Base-by-base conservation (phyloP, 805 yeast genomes). In the Yamadazyma ubonensis region DNA sequence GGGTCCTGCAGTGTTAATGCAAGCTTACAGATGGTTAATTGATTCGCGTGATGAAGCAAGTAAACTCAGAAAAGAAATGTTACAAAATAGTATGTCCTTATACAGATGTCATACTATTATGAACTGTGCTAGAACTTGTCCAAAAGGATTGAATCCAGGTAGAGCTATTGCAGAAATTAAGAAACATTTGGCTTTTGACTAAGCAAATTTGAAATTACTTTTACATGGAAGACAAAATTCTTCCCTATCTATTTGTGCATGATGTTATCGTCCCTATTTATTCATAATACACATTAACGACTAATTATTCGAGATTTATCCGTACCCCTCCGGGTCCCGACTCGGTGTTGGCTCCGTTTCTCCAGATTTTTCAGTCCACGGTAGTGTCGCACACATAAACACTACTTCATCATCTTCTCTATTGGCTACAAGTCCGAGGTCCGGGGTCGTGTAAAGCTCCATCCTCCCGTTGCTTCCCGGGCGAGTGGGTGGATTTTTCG, bases 1-100 rank as follows among this genome's bases (percentile, higher is more conserved):
- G 55, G 99, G 99, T 42, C 99, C 99, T 18, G 99, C 99, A 21
- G 98, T 93, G 40, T 78, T 93, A 66, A 86, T 93, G 96, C 99
- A 93, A 76, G 97, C 98, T 41, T 93, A 82, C 78, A 84, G 99
- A 75, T 93, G 99, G 99, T 81, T 93, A 76, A 80, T 89, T 46
- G 99, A 93, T 69, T 84, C 96, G 30, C 84, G 99, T 75, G 99
- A 93, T 70, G 83, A 88, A 67, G 96, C 96, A 40, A 75, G 87
- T 31, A 71, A 67, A 46, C 56, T 73, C 52, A 88, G 99, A 77
- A 86, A 80, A 63, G 86, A 81, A 58, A 83, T 85, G 87, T 77
- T 93, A 59, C 91, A 93, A 70, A 93, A 93, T 79, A 81, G 96
- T 43, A 93, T 93, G 98, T 84, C 96, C 42, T 72, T 93, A 58